Conservation (phyloP, 495 filamentous ascomycete species). For the Letharia lupina region DNA sequence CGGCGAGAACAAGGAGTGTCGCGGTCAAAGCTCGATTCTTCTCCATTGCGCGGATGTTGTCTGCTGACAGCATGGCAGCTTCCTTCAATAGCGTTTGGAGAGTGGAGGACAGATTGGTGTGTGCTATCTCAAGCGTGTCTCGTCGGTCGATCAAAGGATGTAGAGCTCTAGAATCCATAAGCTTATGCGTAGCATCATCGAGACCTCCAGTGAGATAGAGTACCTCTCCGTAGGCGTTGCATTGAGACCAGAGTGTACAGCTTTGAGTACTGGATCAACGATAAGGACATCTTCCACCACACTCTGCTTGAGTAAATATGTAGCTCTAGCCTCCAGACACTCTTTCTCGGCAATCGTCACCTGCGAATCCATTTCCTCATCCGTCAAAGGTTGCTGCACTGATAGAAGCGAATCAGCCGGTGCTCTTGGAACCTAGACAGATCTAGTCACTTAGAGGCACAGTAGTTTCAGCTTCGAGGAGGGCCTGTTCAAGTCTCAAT, state of each 20-base stretch:
- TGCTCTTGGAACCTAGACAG: neutral
- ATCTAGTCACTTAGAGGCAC: neutral
- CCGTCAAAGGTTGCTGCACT: slow-evolving; percentile 32
- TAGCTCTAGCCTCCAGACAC: slow-evolving; percentile 58
- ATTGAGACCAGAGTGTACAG: slow-evolving; percentile 60
- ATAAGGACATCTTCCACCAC: slow-evolving; percentile 58
- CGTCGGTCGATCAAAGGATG: slow-evolving; percentile 56
- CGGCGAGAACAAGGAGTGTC: slow-evolving; percentile 52
- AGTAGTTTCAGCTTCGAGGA: slow-evolving; percentile 42
- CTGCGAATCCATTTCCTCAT: slow-evolving; percentile 43
- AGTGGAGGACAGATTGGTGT: slow-evolving; percentile 47
- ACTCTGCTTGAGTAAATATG: slow-evolving; percentile 56
- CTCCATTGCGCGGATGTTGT: slow-evolving; percentile 44
- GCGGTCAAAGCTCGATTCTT: slow-evolving; percentile 55
- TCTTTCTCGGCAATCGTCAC: slow-evolving; percentile 51
- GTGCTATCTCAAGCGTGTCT: slow-evolving; percentile 52
- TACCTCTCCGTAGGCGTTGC: slow-evolving; percentile 63
- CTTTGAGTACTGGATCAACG: slow-evolving; percentile 65
- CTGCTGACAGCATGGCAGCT: slow-evolving; percentile 46
- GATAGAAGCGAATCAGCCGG: slow-evolving; percentile 3
- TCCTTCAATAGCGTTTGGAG: slow-evolving; percentile 40
- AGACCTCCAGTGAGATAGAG: neutral
- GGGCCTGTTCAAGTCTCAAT: slow-evolving; percentile 58
- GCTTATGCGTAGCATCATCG: slow-evolving; percentile 10
- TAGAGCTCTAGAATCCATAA: slow-evolving; percentile 46